Conservation (phyloP, 352 stramenopile genomes). For the Phytophthora capsici region DNA sequence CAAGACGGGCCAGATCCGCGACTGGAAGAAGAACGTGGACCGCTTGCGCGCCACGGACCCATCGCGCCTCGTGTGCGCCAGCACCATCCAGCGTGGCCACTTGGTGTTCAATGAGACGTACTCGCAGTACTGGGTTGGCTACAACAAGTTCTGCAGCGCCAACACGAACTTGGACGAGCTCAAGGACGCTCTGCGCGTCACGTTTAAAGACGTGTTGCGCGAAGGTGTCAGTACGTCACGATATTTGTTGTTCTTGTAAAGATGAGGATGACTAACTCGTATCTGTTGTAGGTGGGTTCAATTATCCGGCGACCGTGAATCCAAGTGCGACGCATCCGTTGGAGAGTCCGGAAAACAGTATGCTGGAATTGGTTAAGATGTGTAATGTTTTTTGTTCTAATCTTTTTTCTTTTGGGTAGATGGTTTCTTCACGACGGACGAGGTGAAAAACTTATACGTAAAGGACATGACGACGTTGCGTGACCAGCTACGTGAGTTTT, state of each 20-base stretch:
- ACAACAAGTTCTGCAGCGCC: conserved; percentile 88
- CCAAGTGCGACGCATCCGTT: conserved; percentile 63
- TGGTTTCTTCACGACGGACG: conserved; percentile 68
- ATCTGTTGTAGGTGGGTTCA: conserved; percentile 51
- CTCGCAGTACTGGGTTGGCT: conserved; percentile 89
- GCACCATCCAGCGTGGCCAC: conserved; percentile 83
- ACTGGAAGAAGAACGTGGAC: conserved; percentile 90
- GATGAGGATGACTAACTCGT: conserved; percentile 4
- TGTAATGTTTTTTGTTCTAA: not conserved
- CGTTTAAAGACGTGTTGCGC: conserved; percentile 74
- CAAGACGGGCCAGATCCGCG: conserved; percentile 86
- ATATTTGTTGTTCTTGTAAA: too few relatives aligned
- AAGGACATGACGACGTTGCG: conserved; percentile 79
- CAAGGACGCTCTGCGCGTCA: conserved; percentile 70
- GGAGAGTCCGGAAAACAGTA: conserved; percentile 67
- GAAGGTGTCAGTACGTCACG: conserved; percentile 78
- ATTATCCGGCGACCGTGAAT: conserved; percentile 69
- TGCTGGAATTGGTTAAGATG: conserved; percentile 13
- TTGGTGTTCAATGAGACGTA: conserved; percentile 90
- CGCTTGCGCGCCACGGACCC: conserved; percentile 78
- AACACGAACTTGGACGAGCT: conserved; percentile 77
- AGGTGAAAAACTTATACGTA: conserved; percentile 64
- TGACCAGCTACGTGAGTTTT: conserved; percentile 77
- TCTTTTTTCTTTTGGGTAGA: conserved; percentile 27
- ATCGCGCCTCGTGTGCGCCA: conserved; percentile 80